Conservation (phyloP, 352 stramenopile genomes). For the Globisporangium heterothallicum region DNA sequence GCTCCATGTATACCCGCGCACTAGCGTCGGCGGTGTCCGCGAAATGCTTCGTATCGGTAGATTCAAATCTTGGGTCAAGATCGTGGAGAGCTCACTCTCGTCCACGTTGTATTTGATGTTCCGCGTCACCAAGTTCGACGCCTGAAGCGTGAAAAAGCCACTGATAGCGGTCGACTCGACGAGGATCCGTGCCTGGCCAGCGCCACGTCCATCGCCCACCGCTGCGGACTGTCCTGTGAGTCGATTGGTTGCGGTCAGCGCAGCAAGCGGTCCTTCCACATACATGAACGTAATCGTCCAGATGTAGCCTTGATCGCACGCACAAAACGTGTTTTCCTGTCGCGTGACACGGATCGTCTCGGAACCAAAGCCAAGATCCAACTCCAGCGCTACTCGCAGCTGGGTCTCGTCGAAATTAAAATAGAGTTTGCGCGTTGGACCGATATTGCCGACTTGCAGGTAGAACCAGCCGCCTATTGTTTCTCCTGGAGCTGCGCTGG, state of each 20-base stretch:
- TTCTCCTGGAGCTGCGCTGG: conserved; percentile 50
- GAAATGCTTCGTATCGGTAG: conserved; percentile 52
- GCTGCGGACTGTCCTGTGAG: conserved; percentile 49
- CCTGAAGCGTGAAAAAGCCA: conserved; percentile 64
- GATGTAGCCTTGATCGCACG: conserved; percentile 58
- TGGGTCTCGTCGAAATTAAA: conserved; percentile 69
- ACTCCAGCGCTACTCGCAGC: conserved; percentile 59
- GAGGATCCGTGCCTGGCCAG: conserved; percentile 33
- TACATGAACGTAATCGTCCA: conserved; percentile 81
- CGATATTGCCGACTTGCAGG: conserved; percentile 46
- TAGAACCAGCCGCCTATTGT: conserved; percentile 73
- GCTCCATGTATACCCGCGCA: conserved; percentile 64
- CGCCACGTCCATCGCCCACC: conserved; percentile 53
- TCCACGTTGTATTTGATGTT: conserved; percentile 65
- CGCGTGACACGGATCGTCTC: conserved; percentile 56
- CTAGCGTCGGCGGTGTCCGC: conserved; percentile 26
- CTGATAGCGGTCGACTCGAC: conserved; percentile 57
- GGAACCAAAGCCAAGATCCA: conserved; percentile 66
- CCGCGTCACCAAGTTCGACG: conserved; percentile 42
- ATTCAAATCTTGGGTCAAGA: conserved; percentile 60
- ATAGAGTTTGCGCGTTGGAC: conserved; percentile 48
- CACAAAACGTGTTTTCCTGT: conserved; percentile 62
- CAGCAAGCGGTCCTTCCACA: conserved; percentile 45
- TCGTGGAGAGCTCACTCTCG: conserved; percentile 45
- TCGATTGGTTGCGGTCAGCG: conserved; percentile 34